These are phyloP conservation scores for Phytophthora pini DNA, from an alignment of 352 stramenopile genomes.

Conservation along the genomic window DNA sequence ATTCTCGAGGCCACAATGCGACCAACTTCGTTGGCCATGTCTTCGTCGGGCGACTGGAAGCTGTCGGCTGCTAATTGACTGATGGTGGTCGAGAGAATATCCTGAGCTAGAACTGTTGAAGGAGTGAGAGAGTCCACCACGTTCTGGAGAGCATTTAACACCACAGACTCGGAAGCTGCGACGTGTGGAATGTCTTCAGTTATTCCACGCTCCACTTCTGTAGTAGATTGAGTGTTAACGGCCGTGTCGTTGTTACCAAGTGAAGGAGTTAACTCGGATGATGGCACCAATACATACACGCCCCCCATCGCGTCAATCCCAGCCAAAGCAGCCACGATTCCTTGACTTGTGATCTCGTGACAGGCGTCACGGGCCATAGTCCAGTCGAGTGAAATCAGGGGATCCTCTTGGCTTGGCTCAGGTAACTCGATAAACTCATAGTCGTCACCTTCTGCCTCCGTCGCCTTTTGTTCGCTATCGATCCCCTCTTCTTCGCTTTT, in stretches of 20 bases:
- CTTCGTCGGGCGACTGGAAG: not conserved
- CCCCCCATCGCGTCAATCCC: slow-evolving; percentile 20
- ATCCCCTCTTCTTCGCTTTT: slow-evolving; percentile 22
- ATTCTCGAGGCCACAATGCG: slow-evolving; percentile 51
- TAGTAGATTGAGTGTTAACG: not conserved
- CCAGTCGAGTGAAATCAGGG: slow-evolving; percentile 15
- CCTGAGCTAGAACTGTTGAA: slow-evolving; percentile 20
- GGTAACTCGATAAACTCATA: slow-evolving; percentile 26
- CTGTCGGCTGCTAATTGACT: slow-evolving; percentile 12
- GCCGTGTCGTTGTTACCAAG: slow-evolving; percentile 16
- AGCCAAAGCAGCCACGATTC: slow-evolving; percentile 28
- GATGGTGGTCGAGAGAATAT: slow-evolving; percentile 27
- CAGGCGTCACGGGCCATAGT: slow-evolving; percentile 5
- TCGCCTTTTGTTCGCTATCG: slow-evolving; percentile 11
- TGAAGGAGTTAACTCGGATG: not conserved
- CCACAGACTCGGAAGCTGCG: slow-evolving; percentile 11
- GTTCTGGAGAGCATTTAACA: slow-evolving; percentile 32
- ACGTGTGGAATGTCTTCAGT: not conserved
- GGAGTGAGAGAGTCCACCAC: slow-evolving; percentile 26
- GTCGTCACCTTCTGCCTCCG: slow-evolving; percentile 1
- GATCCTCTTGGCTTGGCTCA: not conserved
- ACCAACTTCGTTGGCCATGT: slow-evolving; percentile 45
- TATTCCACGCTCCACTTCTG: not conserved
- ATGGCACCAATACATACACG: slow-evolving; percentile 11
- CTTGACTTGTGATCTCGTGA: slow-evolving; percentile 13